A percentile compares a stretch with the other conserved stretches of the same genome.
Evolutionary conservation across 106 monocot species (phyloP).

Genomic region (Platanthera guangdongensis): DNA sequence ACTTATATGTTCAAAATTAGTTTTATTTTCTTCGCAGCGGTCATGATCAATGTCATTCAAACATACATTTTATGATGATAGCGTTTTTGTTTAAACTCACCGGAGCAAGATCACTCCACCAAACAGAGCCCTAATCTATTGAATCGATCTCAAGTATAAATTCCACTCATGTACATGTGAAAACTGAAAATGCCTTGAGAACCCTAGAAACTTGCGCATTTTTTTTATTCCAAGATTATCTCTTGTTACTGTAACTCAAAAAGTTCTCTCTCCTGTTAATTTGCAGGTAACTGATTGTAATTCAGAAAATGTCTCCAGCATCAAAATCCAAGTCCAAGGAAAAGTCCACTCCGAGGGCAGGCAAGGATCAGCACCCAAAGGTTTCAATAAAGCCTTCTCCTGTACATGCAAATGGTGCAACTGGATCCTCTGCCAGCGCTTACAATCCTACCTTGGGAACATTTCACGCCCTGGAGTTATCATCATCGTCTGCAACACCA

Average conservation of each 20-base stretch:
- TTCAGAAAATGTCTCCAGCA: conserved; percentile 57
- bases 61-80: too few species aligned
- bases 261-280: not conserved
- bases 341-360: conserved; percentile 24
- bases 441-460: conserved; percentile 44
- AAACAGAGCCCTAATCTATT: too few species aligned
- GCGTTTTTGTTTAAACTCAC: too few species aligned
- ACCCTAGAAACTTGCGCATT: not conserved
- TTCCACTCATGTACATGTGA: too few species aligned
- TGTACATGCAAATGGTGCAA: conserved; percentile 15
- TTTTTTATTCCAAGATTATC: not conserved
- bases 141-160: too few species aligned
- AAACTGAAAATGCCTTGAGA: too few species aligned
- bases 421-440: conserved; percentile 11
- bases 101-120: too few species aligned
- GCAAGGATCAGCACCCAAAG: conserved; percentile 35
- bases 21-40: too few species aligned
- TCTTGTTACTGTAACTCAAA: not conserved
- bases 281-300: not conserved
- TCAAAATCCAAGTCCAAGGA: conserved; percentile 82
- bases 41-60: too few species aligned
- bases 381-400: conserved; percentile 23
- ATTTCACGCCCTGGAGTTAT: conserved; percentile 41
- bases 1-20: too few species aligned
- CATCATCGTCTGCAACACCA: not conserved